Evolutionary conservation across 164 flowering plant species (phyloP), one percentile per base, ranked within the genome.

Genomic region (Vitis rotundifolia): DNA sequence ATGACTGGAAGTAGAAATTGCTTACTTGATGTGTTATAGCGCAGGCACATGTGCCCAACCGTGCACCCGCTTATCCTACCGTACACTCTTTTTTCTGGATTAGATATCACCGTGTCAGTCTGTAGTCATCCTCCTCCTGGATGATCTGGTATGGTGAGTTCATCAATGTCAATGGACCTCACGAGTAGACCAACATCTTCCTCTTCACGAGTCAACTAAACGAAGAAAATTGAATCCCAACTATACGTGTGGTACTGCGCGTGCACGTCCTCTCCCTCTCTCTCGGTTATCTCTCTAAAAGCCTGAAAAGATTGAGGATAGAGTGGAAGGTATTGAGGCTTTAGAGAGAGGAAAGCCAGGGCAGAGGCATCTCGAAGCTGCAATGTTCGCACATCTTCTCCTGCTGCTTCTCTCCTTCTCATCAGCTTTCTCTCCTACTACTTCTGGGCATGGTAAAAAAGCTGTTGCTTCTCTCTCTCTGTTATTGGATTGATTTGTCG

Each of bases 391-490:
- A 48, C 52, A 68, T 55, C 50, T 65, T 56, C 66, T 76, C 19
- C 63, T 64, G 28, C 75, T 78, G 68, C 67, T 82, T 29, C 66
- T 80, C 56, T 13, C 68, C 16, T 50, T 79, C 54, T 71, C 69
- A 65, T 73, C 68, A 18, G 55, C 63, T 69, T 68, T 77, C 61
- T 57, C 66, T 64, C 52, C 68, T 60, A 63, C 77, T 72, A 61
- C 73, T 22, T 73, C 88, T 76, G 71, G 77, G 53, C 64, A 28
- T 10, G 60, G 85, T 82, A 62, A 77, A 22, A 22, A 22, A 1
- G 44, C 44, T 37, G 78, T 49, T 31, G 54, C 57, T 22, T 9
- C 26, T n/a, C 49, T n/a, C 49, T 61, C 18, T 26, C 19, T 61
- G 49, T 71, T 19, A n/a, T 60, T 49, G 22, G 3, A 28, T 12